phyloP scores from a whole-genome alignment of 2,329 filamentous ascomycete genomes.

The Drechslerella dactyloides region DNA sequence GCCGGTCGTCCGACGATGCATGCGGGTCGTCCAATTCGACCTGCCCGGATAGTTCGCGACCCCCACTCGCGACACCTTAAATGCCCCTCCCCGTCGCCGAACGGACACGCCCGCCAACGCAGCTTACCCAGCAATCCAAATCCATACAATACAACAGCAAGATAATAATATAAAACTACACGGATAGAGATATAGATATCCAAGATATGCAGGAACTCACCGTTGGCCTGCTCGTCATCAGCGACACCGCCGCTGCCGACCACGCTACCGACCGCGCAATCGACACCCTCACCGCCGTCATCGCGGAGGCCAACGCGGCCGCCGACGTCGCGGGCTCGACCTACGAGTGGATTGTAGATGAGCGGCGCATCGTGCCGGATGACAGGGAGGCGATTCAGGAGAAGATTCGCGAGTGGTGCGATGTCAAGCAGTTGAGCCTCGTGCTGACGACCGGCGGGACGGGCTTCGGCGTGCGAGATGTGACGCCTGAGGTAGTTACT shows the following conservation, averaged over 20 bases:
- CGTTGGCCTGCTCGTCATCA: conserved; percentile 83
- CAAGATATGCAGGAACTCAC: conserved; percentile 62
- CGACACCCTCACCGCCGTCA: conserved; percentile 70
- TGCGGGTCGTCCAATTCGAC: no score
- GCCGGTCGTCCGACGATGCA: no score
- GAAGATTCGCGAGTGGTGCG: conserved; percentile 74
- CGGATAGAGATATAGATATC: background rate
- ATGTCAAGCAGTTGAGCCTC: conserved; percentile 72
- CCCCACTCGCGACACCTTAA: no score
- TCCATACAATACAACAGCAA: no score
- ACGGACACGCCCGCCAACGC: background rate
- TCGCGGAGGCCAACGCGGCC: conserved; percentile 66
- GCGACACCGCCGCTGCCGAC: conserved; percentile 84
- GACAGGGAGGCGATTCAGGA: conserved; percentile 75
- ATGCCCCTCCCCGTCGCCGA: background rate
- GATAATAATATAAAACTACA: background rate
- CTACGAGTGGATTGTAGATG: conserved; percentile 69
- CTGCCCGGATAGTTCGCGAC: no score
- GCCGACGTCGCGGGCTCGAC: conserved; percentile 9
- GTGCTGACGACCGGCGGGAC: conserved; percentile 91
- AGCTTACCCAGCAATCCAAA: background rate
- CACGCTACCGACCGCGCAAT: conserved; percentile 77
- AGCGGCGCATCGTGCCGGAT: conserved; percentile 80
- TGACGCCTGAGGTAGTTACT: conserved; percentile 83
- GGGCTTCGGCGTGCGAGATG: conserved; percentile 83